Evolutionary conservation across 352 stramenopile genomes (phyloP), one percentile per base, ranked within the genome.

Genomic region (Pythium pectinolyticum): DNA sequence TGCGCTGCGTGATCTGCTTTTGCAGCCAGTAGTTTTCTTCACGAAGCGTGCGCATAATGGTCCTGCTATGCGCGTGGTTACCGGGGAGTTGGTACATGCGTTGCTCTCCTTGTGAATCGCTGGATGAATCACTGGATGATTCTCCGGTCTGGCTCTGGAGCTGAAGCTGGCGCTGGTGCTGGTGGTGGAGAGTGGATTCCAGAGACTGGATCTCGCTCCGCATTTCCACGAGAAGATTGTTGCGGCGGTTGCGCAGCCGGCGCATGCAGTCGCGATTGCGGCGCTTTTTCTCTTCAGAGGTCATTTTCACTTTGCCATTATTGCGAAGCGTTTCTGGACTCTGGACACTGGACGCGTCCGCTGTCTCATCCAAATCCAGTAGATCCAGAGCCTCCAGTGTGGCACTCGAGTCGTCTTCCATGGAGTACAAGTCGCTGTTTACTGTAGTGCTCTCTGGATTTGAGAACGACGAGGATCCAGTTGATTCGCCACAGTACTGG

Each of bases 21-120:
- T 67, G 58, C n/a, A 72, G 59, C 65, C 65, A 72, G 53, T 72
- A 72, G 35, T 72, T 72, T n/a, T 67, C 65, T 52, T 72, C 65
- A 15, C 65, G 58, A n/a, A 72, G 65, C 25, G 25, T 47, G n/a
- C 59, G 65, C 43, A 67, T 51, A 20, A 39, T 37, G 22, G 27
- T 50, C 57, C 67, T 72, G 51, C 59, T 24, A 15, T 39, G 52
- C n/a, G 35, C 45, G 57, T 72, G 32, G 63, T 65, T 40, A 2
- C 25, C 3, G 8, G 61, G 54, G 15, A 60, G 55, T 11, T 41
- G 41, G 22, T 24, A 19, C 0, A 67, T 46, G 8, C 20, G 34
- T n/a, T 27, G 34, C 1, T 52, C 41, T 20, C 11, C 5, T 5
- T 31, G n/a, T n/a, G n/a, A n/a, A n/a, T 41, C 14, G 25, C 48